Evolutionary conservation across 177 flowering plant genomes (phyloP).

Genomic region (Telopea speciosissima): DNA sequence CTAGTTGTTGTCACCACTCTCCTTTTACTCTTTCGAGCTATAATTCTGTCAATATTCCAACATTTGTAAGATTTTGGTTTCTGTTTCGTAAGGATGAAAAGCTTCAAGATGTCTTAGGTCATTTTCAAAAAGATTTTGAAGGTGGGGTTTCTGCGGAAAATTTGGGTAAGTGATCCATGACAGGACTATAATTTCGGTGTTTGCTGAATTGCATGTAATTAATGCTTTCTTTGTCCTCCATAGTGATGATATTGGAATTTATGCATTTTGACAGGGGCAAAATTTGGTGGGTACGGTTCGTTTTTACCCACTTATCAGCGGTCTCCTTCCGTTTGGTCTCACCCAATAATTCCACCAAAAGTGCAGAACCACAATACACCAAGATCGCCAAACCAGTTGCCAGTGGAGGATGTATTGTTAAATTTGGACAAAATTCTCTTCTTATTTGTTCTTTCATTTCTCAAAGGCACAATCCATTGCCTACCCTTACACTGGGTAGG

Average conservation of each 20-base stretch:
- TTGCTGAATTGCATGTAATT: background rate
- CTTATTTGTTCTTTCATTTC: slow-evolving; percentile 6
- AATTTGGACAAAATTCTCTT: slow-evolving; percentile 2
- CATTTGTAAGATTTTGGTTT: slow-evolving; percentile 8
- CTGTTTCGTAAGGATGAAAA: slow-evolving; percentile 59
- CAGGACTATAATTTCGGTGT: slow-evolving; percentile 1
- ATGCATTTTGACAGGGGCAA: slow-evolving; percentile 54
- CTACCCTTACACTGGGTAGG: slow-evolving; percentile 2
- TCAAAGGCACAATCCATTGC: slow-evolving; percentile 4
- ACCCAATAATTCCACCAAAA: slow-evolving; percentile 50
- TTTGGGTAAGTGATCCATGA: slow-evolving; percentile 56
- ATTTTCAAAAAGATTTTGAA: slow-evolving; percentile 88
- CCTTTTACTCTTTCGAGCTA: background rate
- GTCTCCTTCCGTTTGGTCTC: slow-evolving; percentile 55
- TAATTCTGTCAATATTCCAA: background rate
- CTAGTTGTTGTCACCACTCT: background rate
- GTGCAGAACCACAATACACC: slow-evolving; percentile 24
- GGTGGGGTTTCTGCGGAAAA: slow-evolving; percentile 78
- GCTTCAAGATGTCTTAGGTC: slow-evolving; percentile 73
- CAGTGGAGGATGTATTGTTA: slow-evolving; percentile 37
- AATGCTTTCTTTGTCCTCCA: background rate
- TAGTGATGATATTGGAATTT: slow-evolving; percentile 12
- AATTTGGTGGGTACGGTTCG: slow-evolving; percentile 94
- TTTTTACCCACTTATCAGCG: slow-evolving; percentile 76
- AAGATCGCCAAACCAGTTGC: slow-evolving; percentile 39